Percentiles rank a stretch among this genome's conserved stretches.
Conservation (phyloP, 139 green algal genomes). For the Zygnema cylindricum region DNA sequence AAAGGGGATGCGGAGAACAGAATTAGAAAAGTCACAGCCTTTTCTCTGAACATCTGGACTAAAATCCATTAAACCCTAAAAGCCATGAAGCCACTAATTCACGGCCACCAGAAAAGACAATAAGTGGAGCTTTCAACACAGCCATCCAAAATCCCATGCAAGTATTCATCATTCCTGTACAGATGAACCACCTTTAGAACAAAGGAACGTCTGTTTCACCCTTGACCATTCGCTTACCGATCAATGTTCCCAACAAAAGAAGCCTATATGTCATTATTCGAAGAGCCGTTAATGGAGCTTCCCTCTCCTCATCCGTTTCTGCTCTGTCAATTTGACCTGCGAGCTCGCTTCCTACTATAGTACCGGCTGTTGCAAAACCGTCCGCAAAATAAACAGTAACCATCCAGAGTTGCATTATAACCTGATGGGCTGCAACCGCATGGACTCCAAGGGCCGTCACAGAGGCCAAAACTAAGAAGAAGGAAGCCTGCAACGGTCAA, state of each 20-base stretch:
- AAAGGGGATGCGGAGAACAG: too few species aligned
- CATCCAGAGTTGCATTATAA: constrained; percentile 76
- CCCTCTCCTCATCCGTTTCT: constrained; percentile 3
- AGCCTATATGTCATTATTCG: constrained; percentile 58
- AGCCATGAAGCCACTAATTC: too few species aligned
- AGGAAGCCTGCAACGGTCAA: constrained; percentile 60
- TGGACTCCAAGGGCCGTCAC: constrained; percentile 67
- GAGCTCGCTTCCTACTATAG: constrained; percentile 69
- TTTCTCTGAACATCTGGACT: too few species aligned
- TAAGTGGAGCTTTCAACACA: neutral
- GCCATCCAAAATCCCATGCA: constrained; percentile 1
- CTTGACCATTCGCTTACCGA: too few species aligned
- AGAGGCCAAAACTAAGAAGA: constrained; percentile 68
- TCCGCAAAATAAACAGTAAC: constrained; percentile 72
- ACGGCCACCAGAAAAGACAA: neutral
- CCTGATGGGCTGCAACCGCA: constrained; percentile 68
- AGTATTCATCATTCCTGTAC: too few species aligned
- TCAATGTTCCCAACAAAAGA: constrained; percentile 59
- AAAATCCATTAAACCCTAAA: too few species aligned
- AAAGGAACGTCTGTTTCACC: too few species aligned
- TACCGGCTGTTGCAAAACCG: constrained; percentile 76
- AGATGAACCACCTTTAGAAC: too few species aligned
- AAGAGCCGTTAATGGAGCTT: constrained; percentile 30
- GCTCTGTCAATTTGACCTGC: constrained; percentile 31
- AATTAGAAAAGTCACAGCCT: too few species aligned